Conservation (phyloP, 1,284 basidiomycete species). For the Cryptococcus sp. region DNA sequence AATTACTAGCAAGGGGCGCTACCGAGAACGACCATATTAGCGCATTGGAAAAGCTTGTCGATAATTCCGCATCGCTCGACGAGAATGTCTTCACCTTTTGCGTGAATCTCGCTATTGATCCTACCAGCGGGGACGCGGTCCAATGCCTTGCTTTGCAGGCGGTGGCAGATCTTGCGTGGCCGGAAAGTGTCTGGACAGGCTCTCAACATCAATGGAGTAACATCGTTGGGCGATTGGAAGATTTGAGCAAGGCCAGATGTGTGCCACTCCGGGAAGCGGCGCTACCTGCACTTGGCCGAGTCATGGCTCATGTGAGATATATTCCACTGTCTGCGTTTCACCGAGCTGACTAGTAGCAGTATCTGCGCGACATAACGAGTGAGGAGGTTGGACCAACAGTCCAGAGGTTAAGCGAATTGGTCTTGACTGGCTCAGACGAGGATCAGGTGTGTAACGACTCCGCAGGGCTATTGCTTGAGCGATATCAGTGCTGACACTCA, state of each 20-base stretch:
- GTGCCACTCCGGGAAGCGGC: conserved; percentile 45
- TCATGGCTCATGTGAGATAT: conserved; percentile 15
- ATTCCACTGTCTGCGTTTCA: not conserved
- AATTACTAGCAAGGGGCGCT: conserved; percentile 6
- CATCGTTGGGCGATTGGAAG: not conserved
- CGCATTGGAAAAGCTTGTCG: conserved; percentile 11
- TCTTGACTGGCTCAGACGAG: conserved; percentile 19
- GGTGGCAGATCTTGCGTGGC: conserved; percentile 16
- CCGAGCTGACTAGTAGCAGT: not conserved
- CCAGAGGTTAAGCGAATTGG: not conserved
- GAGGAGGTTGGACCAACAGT: not conserved
- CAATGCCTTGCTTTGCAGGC: conserved; percentile 14
- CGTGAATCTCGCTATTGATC: conserved; percentile 7
- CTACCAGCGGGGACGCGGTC: conserved; percentile 8
- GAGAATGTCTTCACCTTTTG: conserved; percentile 5
- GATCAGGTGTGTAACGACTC: conserved; percentile 16
- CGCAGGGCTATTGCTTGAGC: not conserved
- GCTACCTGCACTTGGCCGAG: conserved; percentile 33
- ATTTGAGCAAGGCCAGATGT: conserved; percentile 14
- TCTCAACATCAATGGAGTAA: not conserved
- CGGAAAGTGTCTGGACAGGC: not conserved
- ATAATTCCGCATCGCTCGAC: not conserved
- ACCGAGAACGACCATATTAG: conserved; percentile 9
- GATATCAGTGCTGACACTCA: not conserved
- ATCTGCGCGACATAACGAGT: not conserved